Conservation (phyloP, 345 rosid genomes). For the Lenwebbia sp. region DNA sequence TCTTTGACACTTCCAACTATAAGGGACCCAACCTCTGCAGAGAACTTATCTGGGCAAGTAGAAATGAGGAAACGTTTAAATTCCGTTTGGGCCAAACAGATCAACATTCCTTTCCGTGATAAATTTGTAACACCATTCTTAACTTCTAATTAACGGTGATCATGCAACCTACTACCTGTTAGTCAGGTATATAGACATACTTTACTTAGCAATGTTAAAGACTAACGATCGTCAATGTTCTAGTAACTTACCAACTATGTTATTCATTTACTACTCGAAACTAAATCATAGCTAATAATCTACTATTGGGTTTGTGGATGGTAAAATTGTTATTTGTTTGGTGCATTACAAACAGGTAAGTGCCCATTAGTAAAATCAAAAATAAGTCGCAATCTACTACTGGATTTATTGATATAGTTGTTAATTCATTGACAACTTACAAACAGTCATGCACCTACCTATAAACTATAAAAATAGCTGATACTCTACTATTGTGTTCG, state of each 20-base stretch:
- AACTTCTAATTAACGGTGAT: background rate
- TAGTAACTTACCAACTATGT: background rate
- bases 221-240: background rate
- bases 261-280: background rate
- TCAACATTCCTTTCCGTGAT: background rate
- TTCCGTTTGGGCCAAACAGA: background rate
- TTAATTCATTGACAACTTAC: background rate
- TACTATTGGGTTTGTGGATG: background rate
- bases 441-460: background rate
- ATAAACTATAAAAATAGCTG: background rate
- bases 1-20: background rate
- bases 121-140: background rate
- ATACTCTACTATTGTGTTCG: background rate
- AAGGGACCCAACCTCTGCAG: background rate
- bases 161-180: background rate
- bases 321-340: background rate
- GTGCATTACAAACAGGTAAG: background rate
- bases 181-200: background rate
- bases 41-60: background rate
- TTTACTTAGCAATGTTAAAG: background rate
- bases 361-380: background rate
- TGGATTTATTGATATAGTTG: background rate
- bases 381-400: background rate
- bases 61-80: background rate
- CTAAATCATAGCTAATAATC: background rate